phyloP scores from a whole-genome alignment of 768 basidiomycete genomes.

The Lyophyllum semitale region DNA sequence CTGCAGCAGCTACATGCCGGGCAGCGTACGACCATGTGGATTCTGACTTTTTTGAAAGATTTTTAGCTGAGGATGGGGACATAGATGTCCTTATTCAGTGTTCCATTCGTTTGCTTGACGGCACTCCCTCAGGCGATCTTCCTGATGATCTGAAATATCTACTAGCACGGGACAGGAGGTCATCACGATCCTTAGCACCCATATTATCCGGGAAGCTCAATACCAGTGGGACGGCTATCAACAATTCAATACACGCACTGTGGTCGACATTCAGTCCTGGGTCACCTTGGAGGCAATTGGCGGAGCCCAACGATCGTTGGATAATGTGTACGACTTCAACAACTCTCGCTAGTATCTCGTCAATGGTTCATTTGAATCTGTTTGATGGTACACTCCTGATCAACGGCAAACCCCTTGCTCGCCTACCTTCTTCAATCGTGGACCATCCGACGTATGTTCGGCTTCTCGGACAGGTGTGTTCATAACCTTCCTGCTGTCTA shows the following conservation, averaged over 20 bases:
- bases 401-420: conserved; percentile 39
- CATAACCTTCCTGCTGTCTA: neutral
- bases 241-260: neutral
- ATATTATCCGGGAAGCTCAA: conserved; percentile 5
- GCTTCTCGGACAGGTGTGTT: neutral
- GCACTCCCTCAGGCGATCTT: conserved; percentile 1
- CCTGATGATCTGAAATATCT: conserved; percentile 16
- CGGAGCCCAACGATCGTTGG: conserved; percentile 28
- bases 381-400: conserved; percentile 42
- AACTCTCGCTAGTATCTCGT: neutral
- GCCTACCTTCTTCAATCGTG: conserved; percentile 34
- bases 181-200: conserved; percentile 25
- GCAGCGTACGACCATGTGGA: neutral
- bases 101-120: neutral
- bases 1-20: neutral
- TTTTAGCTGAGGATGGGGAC: neutral
- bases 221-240: neutral
- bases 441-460: neutral
- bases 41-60: neutral
- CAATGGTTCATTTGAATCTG: conserved; percentile 38
- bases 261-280: conserved; percentile 9
- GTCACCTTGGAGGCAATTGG: conserved; percentile 22
- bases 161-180: conserved; percentile 30
- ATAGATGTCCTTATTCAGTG: neutral
- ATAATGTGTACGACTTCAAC: conserved; percentile 14